Percentiles rank a stretch among this genome's conserved stretches.
These are phyloP conservation scores for Penicillium salamii DNA, from an alignment of 495 filamentous ascomycete genomes.

Conservation along the genomic window DNA sequence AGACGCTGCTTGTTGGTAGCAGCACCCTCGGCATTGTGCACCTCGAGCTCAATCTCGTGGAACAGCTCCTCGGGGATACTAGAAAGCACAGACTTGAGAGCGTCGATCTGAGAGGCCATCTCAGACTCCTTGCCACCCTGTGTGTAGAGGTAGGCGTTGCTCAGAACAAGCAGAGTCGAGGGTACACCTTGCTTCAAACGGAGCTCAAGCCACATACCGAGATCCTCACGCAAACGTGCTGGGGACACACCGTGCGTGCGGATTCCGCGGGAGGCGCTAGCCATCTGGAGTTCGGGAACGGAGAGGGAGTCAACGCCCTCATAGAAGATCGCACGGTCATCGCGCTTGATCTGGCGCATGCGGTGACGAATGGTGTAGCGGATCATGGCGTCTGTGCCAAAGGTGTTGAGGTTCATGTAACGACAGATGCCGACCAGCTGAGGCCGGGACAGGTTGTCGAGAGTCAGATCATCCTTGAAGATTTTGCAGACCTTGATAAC, in stretches of 20 bases:
- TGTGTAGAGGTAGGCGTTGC: constrained; percentile 94
- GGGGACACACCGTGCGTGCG: constrained; percentile 89
- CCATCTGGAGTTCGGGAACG: constrained; percentile 89
- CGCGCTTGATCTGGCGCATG: constrained; percentile 98
- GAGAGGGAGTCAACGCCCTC: constrained; percentile 93
- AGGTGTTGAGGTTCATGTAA: constrained; percentile 96
- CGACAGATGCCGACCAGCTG: constrained; percentile 97
- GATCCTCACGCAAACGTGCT: constrained; percentile 80
- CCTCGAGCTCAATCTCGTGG: constrained; percentile 99
- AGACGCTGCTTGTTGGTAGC: constrained; percentile 98
- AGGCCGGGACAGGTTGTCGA: constrained; percentile 94
- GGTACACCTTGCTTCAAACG: constrained; percentile 90
- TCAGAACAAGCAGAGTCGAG: constrained; percentile 90
- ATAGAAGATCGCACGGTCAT: constrained; percentile 91
- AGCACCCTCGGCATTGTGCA: constrained; percentile 93
- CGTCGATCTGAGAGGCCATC: constrained; percentile 87
- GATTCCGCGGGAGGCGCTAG: constrained; percentile 85
- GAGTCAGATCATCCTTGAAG: constrained; percentile 96
- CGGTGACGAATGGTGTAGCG: constrained; percentile 97
- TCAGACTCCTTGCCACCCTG: constrained; percentile 81
- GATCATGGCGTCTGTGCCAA: constrained; percentile 94
- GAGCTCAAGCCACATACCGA: constrained; percentile 93
- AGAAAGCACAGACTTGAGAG: constrained; percentile 84
- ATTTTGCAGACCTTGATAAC: constrained; percentile 99
- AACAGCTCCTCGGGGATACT: constrained; percentile 97